These are phyloP conservation scores for Reticulascus tulasneorum DNA, from an alignment of 2,329 filamentous ascomycete genomes.

Conservation along the genomic window DNA sequence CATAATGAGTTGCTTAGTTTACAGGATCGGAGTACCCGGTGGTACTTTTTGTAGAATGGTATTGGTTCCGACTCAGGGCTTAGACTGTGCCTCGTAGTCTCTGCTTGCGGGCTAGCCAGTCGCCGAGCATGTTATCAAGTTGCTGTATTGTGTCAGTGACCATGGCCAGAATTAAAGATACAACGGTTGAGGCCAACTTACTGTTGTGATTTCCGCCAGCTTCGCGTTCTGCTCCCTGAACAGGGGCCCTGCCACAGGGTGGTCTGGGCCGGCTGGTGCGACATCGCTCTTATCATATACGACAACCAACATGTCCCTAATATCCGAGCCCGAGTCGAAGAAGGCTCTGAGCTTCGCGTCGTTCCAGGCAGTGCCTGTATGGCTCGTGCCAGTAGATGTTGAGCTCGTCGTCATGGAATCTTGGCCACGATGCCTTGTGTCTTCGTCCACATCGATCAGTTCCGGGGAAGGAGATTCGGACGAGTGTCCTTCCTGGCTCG, in stretches of 20 bases:
- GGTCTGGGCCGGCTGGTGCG: constrained; percentile 73
- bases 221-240: constrained; percentile 86
- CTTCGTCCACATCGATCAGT: constrained; percentile 44
- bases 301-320: constrained; percentile 84
- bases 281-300: constrained; percentile 90
- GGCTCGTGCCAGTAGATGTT: constrained; percentile 37
- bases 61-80: constrained; percentile 5
- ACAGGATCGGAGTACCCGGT: too few species aligned
- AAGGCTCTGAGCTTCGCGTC: constrained; percentile 82
- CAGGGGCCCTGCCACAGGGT: constrained; percentile 75
- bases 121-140: constrained; percentile 81
- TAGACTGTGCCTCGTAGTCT: constrained; percentile 50
- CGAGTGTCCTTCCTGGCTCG: constrained; percentile 63
- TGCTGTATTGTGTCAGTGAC: constrained; percentile 45
- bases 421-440: constrained; percentile 33
- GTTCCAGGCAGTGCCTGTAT: constrained; percentile 69
- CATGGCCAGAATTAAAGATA: constrained; percentile 2
- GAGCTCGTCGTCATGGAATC: constrained; percentile 48
- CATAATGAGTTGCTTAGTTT: constrained; percentile 12
- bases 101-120: constrained; percentile 73
- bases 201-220: constrained; percentile 78
- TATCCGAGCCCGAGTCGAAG: constrained; percentile 83
- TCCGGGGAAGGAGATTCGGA: constrained; percentile 64
- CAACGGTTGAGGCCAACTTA: constrained; percentile 33
- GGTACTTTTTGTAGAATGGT: constrained; percentile 10